Evolutionary conservation across 352 stramenopile species (phyloP).

Genomic region (Aphanomyces cochlioides): DNA sequence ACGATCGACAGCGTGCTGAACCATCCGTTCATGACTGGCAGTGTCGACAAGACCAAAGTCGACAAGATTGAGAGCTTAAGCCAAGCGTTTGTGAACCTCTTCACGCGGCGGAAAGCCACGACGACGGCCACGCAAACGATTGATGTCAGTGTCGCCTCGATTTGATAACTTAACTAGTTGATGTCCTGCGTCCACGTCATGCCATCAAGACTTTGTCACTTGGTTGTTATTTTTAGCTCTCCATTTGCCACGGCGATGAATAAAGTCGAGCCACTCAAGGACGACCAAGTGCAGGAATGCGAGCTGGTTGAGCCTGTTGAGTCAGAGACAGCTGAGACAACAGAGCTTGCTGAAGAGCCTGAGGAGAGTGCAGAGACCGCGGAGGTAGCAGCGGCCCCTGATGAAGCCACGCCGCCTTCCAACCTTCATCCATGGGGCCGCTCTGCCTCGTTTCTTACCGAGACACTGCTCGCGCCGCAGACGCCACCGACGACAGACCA

Average conservation of each 20-base stretch:
- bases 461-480: not conserved
- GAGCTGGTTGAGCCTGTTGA: not conserved
- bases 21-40: not conserved
- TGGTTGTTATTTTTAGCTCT: not conserved
- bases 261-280: not conserved
- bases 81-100: not conserved
- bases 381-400: not conserved
- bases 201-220: not conserved
- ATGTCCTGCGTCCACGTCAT: not conserved
- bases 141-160: not conserved
- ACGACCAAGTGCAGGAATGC: not conserved
- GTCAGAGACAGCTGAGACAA: not conserved
- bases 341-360: not conserved
- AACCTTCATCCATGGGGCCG: not conserved
- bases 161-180: not conserved
- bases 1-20: not conserved
- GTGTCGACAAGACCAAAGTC: not conserved
- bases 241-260: not conserved
- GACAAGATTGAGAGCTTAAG: not conserved
- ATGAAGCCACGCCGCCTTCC: not conserved
- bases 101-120: not conserved
- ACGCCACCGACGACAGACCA: not conserved
- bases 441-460: not conserved
- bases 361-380: not conserved
- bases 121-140: not conserved